Evolutionary conservation across 345 rosid species (phyloP), one percentile per base, ranked within the genome.

Genomic region (Lumnitzera racemosa): DNA sequence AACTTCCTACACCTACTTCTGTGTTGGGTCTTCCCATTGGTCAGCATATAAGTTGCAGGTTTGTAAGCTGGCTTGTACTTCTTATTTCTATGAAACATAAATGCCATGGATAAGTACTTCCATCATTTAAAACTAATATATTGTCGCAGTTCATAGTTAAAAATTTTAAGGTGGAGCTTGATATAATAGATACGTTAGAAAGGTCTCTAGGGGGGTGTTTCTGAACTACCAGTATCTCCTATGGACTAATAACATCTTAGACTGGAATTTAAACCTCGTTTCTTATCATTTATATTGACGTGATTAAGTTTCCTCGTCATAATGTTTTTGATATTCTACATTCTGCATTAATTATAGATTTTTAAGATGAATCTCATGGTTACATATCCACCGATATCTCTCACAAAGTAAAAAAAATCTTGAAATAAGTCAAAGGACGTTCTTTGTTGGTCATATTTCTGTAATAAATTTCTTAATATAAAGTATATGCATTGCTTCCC

Each of bases 21-120:
- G 89, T 81, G 23, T 77, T 92, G 81, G 96, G 96, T 64, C 96
- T 92, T 67, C 98, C 98, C 11, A 92, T 92, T 73, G 98, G 98
- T 63, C 96, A 92, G 53, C 97, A 92, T 61, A 84, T 92, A 64
- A 89, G 97, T 72, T 92, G 98, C 96, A 89, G 84, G 98, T 92
- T 66, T 56, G 43, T 61, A 62, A 54, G 50, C 12, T 68, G 43
- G 7, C 43, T 36, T 36, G 27, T 65, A 12, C 9, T 1, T 55
- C 58, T 47, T 52, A 24, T 2, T 49, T 50, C 16, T 60, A n/a
- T 16, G 13, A 23, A 2, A 10, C 52, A 24, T 3, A 4, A 23
- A 65, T 15, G 11, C 51, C 24, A 15, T 5, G 5, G 43, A 36
- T 36, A 4, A 7, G 11, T 36, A 36, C 7, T 36, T 7, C 43